Base-by-base conservation (phyloP, 2,329 filamentous ascomycete species). In the Myriosclerotinia duriaeana region DNA sequence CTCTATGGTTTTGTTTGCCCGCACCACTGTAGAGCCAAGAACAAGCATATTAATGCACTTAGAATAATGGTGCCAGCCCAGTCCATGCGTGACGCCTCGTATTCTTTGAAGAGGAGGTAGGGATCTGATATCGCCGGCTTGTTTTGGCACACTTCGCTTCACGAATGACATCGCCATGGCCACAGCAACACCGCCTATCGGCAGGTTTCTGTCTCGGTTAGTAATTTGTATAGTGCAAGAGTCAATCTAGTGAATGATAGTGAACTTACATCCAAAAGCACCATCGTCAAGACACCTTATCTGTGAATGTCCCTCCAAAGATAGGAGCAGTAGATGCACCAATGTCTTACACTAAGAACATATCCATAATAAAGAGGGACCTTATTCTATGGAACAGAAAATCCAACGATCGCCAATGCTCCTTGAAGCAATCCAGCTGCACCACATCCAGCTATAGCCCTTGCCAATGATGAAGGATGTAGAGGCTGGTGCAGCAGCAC, bases 1-100 rank as follows among this genome's bases (percentile, higher is more conserved):
- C 74, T 2, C 56, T 40, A 60, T 60, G 42, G 42, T 26, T 60
- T 44, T 6, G 42, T 34, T 30, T 42, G 42, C 2, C 56, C 56
- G 8, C 56, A 22, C 56, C 40, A 60, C 17, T 60, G 17, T 4
- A 89, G 74, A 0, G 85, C 83, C 53, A 88, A 84, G 44, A 89
- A 76, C 71, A 89, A 83, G 44, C 81, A 81, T 0, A 84, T 85
- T 69, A 67, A 34, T 14, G 83, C 83, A 11, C 78, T 81, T 26
- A 88, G 79, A 91, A 91, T 73, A 0, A 82, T 68, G 5, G 83
- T 82, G 1, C 89, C 89, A n/a, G 84, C 63, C 80, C 83, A 90
- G 74, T 91, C 88, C 30, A 90, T 81, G 34, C 36, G 36, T 8
- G 26, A 2, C n/a, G n/a, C n/a, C n/a, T n/a, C 34, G 34, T 40